Conservation (phyloP, 345 rosid genomes). For the Sisymbrium altissimum region DNA sequence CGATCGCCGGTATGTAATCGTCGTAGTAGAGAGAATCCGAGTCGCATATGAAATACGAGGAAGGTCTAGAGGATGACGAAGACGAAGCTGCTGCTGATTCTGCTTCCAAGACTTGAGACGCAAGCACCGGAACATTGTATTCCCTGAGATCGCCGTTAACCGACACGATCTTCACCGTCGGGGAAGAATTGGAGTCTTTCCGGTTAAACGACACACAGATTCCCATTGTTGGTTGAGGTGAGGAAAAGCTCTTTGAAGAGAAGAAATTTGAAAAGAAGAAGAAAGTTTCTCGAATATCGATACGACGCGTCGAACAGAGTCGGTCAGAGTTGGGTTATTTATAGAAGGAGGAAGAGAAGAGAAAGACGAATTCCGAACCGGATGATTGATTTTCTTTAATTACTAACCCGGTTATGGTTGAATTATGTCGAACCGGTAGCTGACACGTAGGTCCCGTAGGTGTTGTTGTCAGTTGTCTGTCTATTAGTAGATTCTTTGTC, state of each 20-base stretch:
- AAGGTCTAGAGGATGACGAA: constrained; percentile 32
- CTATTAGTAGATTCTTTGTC: constrained; percentile 19
- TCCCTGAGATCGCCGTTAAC: constrained; percentile 59
- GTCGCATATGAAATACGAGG: constrained; percentile 53
- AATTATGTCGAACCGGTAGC: constrained; percentile 1
- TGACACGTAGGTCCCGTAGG: neutral
- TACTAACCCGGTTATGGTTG: neutral
- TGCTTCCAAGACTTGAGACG: constrained; percentile 49
- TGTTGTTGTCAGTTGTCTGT: constrained; percentile 24
- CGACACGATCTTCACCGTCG: constrained; percentile 62
- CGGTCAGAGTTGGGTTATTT: constrained; percentile 16
- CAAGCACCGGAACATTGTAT: constrained; percentile 51
- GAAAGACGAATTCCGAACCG: constrained; percentile 19
- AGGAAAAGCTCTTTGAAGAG: neutral
- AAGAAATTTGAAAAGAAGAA: neutral
- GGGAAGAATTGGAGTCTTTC: constrained; percentile 1
- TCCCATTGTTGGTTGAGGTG: constrained; percentile 44
- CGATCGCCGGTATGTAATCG: constrained; percentile 53
- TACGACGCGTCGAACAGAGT: constrained; percentile 20
- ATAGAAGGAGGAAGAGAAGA: neutral
- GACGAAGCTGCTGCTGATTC: constrained; percentile 34
- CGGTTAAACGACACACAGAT: constrained; percentile 42
- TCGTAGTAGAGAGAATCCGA: constrained; percentile 64
- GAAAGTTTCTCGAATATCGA: neutral
- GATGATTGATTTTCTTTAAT: neutral